A percentile compares a stretch with the other conserved stretches of the same genome.
phyloP scores from a whole-genome alignment of 768 basidiomycete species.

The Pholiota microspora region DNA sequence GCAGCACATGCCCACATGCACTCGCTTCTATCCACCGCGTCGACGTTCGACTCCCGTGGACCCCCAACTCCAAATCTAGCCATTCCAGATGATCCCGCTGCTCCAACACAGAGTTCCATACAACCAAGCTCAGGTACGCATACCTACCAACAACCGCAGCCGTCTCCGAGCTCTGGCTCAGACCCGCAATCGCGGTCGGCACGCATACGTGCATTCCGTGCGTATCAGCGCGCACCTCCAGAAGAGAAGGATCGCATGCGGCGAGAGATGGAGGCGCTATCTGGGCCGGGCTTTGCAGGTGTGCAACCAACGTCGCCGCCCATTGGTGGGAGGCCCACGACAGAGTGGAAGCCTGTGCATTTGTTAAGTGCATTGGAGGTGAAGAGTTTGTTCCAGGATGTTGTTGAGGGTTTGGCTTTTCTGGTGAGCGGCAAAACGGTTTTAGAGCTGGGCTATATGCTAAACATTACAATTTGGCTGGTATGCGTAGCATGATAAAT shows the following conservation, averaged over 20 bases:
- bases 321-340: conserved; percentile 16
- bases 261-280: conserved; percentile 40
- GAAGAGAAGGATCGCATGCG: conserved; percentile 62
- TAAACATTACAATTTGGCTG: not conserved
- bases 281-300: not conserved
- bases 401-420: conserved; percentile 85
- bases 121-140: not conserved
- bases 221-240: conserved; percentile 61
- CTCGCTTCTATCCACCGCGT: conserved; percentile 27
- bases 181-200: conserved; percentile 60
- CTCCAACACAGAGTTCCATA: no score
- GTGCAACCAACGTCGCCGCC: not conserved
- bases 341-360: conserved; percentile 73
- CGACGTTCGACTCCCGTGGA: conserved; percentile 23
- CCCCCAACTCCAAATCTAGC: conserved; percentile 15
- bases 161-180: not conserved
- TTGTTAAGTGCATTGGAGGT: conserved; percentile 85
- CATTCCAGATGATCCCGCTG: not conserved
- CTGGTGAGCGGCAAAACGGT: conserved; percentile 50
- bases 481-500: conserved; percentile 63
- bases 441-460: no score
- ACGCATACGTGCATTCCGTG: conserved; percentile 74
- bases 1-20: conserved; percentile 48
- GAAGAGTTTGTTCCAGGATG: conserved; percentile 75
- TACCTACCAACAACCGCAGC: conserved; percentile 2